Evolutionary conservation across 2,329 filamentous ascomycete genomes (phyloP).

Genomic region (Bipolaris victoriae): DNA sequence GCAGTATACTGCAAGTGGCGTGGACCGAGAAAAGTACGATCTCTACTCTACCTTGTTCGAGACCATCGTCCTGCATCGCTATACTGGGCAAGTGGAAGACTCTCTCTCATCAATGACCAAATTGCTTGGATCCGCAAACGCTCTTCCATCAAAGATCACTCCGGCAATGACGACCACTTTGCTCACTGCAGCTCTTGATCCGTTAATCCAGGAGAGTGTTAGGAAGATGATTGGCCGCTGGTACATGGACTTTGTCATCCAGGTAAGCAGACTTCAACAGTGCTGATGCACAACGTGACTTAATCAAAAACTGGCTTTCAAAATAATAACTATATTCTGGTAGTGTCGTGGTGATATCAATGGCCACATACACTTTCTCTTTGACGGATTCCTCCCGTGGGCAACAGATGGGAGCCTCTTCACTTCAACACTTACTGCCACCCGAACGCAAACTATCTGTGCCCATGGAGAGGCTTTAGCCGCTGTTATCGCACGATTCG

Average conservation of each 20-base stretch:
- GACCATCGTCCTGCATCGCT: conserved; percentile 56
- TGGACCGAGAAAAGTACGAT: conserved; percentile 47
- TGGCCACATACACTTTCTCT: conserved; percentile 41
- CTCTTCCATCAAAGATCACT: conserved; percentile 44
- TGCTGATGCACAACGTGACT: background rate
- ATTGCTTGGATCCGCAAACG: conserved; percentile 45
- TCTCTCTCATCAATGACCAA: conserved; percentile 53
- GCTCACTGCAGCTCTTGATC: conserved; percentile 50
- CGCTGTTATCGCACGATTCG: conserved; percentile 43
- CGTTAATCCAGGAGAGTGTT: conserved; percentile 54
- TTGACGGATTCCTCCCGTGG: conserved; percentile 55
- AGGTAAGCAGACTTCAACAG: conserved; percentile 15
- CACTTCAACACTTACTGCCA: conserved; percentile 47
- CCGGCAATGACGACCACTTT: conserved; percentile 52
- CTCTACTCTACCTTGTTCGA: conserved; percentile 56
- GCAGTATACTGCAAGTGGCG: conserved; percentile 23
- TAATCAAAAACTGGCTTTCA: background rate
- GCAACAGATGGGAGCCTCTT: conserved; percentile 54
- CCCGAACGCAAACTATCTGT: conserved; percentile 41
- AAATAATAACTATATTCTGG: conserved; percentile 1
- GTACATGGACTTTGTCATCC: conserved; percentile 47
- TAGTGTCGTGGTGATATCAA: conserved; percentile 10
- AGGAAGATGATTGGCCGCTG: conserved; percentile 55
- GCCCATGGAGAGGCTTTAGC: conserved; percentile 51
- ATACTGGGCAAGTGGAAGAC: conserved; percentile 56